Evolutionary conservation across 1,284 basidiomycete genomes (phyloP).

Genomic region (Pisolithus thermaeus): DNA sequence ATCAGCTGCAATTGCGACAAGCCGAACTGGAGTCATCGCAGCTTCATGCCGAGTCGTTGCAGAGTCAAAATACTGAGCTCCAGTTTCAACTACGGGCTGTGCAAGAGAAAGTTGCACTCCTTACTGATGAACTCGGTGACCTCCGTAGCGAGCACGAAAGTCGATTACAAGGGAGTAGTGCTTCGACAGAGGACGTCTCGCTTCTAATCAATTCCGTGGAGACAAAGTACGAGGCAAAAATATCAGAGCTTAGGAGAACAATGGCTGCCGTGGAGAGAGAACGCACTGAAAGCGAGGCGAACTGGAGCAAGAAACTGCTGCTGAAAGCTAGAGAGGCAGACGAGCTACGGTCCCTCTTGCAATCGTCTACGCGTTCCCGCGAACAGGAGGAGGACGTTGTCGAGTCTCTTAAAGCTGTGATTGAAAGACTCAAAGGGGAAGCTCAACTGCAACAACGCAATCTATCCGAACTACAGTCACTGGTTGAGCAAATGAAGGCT

Average conservation of each 20-base stretch:
- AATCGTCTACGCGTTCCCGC: conserved; percentile 49
- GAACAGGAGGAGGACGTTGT: conserved; percentile 57
- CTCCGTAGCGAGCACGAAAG: conserved; percentile 52
- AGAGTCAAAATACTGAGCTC: conserved; percentile 75
- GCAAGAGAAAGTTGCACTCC: conserved; percentile 60
- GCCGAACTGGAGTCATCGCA: conserved; percentile 82
- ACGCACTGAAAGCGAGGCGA: conserved; percentile 72
- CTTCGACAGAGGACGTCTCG: conserved; percentile 64
- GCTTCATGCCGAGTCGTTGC: conserved; percentile 64
- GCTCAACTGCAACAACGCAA: conserved; percentile 41
- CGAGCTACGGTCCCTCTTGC: conserved; percentile 55
- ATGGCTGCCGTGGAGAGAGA: conserved; percentile 62
- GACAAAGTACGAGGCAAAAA: conserved; percentile 66
- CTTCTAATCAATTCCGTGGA: conserved; percentile 75
- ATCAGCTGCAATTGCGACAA: conserved; percentile 78
- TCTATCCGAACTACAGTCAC: conserved; percentile 41
- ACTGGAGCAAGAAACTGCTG: conserved; percentile 76
- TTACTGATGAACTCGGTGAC: conserved; percentile 71
- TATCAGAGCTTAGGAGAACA: conserved; percentile 63
- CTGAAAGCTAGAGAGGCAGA: conserved; percentile 78
- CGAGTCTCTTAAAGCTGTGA: conserved; percentile 48
- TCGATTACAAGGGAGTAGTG: conserved; percentile 38
- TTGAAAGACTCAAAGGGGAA: conserved; percentile 48
- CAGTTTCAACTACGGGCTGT: conserved; percentile 82
- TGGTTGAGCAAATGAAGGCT: conserved; percentile 49